These are phyloP conservation scores for Cajanus cajan DNA, from an alignment of 306 rosid genomes.

Conservation along the genomic window DNA sequence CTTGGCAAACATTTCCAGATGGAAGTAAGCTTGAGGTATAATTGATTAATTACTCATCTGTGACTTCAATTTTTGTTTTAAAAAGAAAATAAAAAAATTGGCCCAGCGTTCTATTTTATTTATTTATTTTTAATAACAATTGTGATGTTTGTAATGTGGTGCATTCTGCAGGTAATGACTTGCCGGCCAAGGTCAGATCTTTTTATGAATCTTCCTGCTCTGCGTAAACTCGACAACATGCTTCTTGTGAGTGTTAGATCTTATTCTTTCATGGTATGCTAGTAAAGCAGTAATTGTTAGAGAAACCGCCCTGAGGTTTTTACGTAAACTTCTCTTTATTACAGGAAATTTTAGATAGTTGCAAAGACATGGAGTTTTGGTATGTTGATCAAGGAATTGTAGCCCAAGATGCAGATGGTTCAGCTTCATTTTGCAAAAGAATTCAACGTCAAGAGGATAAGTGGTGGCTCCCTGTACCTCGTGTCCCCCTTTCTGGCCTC, in stretches of 20 bases:
- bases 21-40: constrained; percentile 87
- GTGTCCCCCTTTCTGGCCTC: constrained; percentile 77
- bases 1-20: constrained; percentile 86
- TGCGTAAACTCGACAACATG: constrained; percentile 92
- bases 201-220: constrained; percentile 89
- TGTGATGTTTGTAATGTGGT: constrained; percentile 50
- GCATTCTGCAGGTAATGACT: constrained; percentile 70
- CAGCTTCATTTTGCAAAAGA: constrained; percentile 68
- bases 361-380: constrained; percentile 74
- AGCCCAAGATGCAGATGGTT: constrained; percentile 68
- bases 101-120: background rate
- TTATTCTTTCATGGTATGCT: background rate
- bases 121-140: background rate
- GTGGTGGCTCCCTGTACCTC: constrained; percentile 99
- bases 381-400: constrained; percentile 94
- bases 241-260: constrained; percentile 64
- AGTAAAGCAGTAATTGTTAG: background rate
- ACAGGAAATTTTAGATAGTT: constrained; percentile 83
- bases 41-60: background rate
- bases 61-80: background rate
- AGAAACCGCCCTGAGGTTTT: constrained; percentile 1
- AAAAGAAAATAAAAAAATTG: background rate
- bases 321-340: background rate
- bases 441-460: constrained; percentile 86
- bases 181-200: constrained; percentile 95